Evolutionary conservation across 768 basidiomycete genomes (phyloP).

Genomic region (Termitomyces sp.): DNA sequence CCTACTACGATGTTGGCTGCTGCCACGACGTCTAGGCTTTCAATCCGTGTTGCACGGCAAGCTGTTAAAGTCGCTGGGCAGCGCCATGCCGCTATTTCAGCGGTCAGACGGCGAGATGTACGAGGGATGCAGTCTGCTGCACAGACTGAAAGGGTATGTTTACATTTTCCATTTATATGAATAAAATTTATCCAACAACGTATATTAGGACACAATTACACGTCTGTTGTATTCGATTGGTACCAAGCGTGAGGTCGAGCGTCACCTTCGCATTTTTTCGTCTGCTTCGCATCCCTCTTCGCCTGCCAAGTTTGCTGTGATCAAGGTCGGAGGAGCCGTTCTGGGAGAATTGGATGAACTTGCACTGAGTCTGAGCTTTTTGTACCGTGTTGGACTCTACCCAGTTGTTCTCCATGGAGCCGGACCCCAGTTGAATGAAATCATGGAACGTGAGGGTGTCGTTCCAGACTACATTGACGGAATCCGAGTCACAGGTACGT

Average conservation of each 20-base stretch:
- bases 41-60: slow-evolving; percentile 34
- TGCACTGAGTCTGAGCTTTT: slow-evolving; percentile 91
- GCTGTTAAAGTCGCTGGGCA: slow-evolving; percentile 45
- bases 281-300: slow-evolving; percentile 86
- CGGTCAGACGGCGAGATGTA: slow-evolving; percentile 31
- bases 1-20: slow-evolving; percentile 28
- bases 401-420: slow-evolving; percentile 96
- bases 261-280: slow-evolving; percentile 97
- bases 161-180: background rate
- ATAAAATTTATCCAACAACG: background rate
- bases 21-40: slow-evolving; percentile 29
- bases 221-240: slow-evolving; percentile 96
- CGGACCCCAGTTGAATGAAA: slow-evolving; percentile 91
- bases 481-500: slow-evolving; percentile 89
- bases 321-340: slow-evolving; percentile 97
- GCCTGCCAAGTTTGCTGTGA: slow-evolving; percentile 93
- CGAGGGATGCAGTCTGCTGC: slow-evolving; percentile 56
- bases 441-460: slow-evolving; percentile 89
- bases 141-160: slow-evolving; percentile 69
- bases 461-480: slow-evolving; percentile 97
- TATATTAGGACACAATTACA: slow-evolving; percentile 86
- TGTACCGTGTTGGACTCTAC: slow-evolving; percentile 96
- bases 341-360: slow-evolving; percentile 90
- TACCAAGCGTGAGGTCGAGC: slow-evolving; percentile 94
- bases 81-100: slow-evolving; percentile 39